Evolutionary conservation across 1,284 basidiomycete species (phyloP).

Genomic region (Apiotrichum veenhuisii): DNA sequence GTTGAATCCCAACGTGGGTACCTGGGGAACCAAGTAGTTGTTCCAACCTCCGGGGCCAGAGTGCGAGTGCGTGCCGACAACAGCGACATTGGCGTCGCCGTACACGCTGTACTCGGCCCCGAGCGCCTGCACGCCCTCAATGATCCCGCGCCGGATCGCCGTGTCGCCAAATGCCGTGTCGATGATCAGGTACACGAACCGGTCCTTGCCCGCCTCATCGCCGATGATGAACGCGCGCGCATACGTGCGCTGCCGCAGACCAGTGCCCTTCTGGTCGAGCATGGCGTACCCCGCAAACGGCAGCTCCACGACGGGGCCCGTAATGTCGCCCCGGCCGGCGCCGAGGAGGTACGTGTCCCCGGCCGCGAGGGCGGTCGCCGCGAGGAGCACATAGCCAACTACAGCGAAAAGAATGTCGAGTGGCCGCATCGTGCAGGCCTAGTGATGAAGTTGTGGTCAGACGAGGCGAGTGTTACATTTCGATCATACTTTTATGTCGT

Average conservation of each 20-base stretch:
- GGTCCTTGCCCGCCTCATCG: background rate
- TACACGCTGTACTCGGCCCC: conserved; percentile 4
- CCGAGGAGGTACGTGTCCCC: conserved; percentile 17
- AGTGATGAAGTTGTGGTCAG: background rate
- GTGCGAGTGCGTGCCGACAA: conserved; percentile 15
- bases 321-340: conserved; percentile 16
- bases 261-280: conserved; percentile 10
- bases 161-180: conserved; percentile 11
- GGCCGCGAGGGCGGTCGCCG: background rate
- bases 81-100: conserved; percentile 4
- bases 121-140: conserved; percentile 5
- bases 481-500: too few relatives aligned
- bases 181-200: conserved; percentile 13
- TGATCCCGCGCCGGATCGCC: conserved; percentile 9
- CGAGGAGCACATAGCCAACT: background rate
- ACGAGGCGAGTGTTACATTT: too few relatives aligned
- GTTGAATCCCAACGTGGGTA: conserved; percentile 10
- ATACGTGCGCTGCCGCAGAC: conserved; percentile 12
- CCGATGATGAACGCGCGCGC: conserved; percentile 15
- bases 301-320: conserved; percentile 13
- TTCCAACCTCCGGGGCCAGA: conserved; percentile 15
- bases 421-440: too few relatives aligned
- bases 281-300: conserved; percentile 14
- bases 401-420: too few relatives aligned
- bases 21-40: conserved; percentile 16